phyloP scores from a whole-genome alignment of 495 filamentous ascomycete genomes.

The Penicillium canariense region DNA sequence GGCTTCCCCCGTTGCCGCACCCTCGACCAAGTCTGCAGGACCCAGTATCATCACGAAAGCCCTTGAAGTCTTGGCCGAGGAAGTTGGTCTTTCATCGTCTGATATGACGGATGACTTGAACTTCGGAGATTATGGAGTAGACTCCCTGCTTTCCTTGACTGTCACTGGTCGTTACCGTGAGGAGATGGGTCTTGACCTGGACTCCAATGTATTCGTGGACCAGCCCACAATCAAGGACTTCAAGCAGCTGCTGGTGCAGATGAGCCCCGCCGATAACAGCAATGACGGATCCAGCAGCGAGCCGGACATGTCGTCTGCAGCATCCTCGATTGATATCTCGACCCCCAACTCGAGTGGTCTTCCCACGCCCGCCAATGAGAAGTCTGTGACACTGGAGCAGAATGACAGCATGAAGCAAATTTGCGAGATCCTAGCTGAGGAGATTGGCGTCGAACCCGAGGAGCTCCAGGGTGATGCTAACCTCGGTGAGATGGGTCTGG shows the following conservation, averaged over 20 bases:
- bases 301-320: conserved; percentile 32
- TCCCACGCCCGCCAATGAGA: conserved; percentile 35
- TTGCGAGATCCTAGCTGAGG: conserved; percentile 59
- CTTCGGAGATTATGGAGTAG: conserved; percentile 53
- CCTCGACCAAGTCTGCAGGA: conserved; percentile 27
- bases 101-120: conserved; percentile 56
- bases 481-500: conserved; percentile 50
- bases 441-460: conserved; percentile 64
- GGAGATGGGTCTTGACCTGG: conserved; percentile 48
- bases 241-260: conserved; percentile 53
- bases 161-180: conserved; percentile 49
- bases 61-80: conserved; percentile 63
- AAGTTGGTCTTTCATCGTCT: conserved; percentile 59
- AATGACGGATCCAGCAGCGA: conserved; percentile 38
- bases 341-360: conserved; percentile 35
- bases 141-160: conserved; percentile 51
- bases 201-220: conserved; percentile 57
- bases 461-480: conserved; percentile 53
- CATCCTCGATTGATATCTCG: conserved; percentile 32
- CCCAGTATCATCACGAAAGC: conserved; percentile 38
- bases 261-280: conserved; percentile 31
- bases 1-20: conserved; percentile 15
- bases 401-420: conserved; percentile 48
- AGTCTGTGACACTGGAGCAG: conserved; percentile 39
- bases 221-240: conserved; percentile 58